Evolutionary conservation across 1,284 basidiomycete genomes (phyloP).

Genomic region (Ceratorhiza oryzae-sativae): DNA sequence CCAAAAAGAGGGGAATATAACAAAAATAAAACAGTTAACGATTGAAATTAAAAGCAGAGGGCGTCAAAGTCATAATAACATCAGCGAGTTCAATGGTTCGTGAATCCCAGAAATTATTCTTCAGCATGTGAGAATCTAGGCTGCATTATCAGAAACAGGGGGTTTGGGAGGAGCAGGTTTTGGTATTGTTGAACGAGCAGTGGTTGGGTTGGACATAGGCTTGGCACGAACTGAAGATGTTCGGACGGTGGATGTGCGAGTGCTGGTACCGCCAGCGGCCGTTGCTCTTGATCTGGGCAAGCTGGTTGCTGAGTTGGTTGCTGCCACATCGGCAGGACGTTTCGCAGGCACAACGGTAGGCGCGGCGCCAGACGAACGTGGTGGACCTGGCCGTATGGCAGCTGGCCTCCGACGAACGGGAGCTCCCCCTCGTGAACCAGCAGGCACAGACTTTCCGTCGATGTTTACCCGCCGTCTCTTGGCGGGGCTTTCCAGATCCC

Average conservation of each 20-base stretch:
- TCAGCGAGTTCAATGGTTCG: conserved; percentile 25
- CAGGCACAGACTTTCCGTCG: conserved; percentile 7
- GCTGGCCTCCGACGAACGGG: not conserved
- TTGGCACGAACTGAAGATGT: not conserved
- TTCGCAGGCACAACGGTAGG: conserved; percentile 24
- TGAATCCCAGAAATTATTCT: not conserved
- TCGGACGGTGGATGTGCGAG: not conserved
- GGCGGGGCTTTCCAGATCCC: not conserved
- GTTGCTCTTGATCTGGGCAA: not conserved
- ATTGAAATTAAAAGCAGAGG: conserved; percentile 5
- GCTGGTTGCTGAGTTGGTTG: not conserved
- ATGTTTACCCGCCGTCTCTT: conserved; percentile 10
- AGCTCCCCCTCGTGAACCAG: not conserved
- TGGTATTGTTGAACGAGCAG: not conserved
- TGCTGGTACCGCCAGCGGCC: not conserved
- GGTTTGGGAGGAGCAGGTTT: not conserved
- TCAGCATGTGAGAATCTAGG: conserved; percentile 11
- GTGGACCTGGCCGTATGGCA: not conserved
- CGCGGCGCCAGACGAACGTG: not conserved
- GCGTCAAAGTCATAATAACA: conserved; percentile 17
- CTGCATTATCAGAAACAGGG: not conserved
- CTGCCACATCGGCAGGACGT: not conserved
- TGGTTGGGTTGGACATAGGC: not conserved
- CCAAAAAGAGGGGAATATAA: conserved; percentile 1
- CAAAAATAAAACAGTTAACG: conserved; percentile 14